These are phyloP conservation scores for Petunia hybrid DNA, from an alignment of 305 asterid genomes.

Conservation along the genomic window DNA sequence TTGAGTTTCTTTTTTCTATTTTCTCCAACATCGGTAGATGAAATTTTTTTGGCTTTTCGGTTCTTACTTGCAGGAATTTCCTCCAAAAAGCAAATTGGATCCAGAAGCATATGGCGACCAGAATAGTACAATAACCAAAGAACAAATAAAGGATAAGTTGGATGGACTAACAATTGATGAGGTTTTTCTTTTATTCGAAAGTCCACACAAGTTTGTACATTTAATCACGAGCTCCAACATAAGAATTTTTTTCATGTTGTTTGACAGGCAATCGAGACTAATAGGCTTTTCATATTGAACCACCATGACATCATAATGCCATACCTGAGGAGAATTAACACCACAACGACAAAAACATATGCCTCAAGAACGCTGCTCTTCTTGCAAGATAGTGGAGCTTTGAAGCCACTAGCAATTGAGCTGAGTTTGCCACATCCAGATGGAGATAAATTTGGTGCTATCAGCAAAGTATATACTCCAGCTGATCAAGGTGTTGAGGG, in stretches of 20 bases:
- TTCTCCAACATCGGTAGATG: no score
- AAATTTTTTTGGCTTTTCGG: no score
- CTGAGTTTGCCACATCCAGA: no score
- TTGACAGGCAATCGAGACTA: slow-evolving; percentile 60
- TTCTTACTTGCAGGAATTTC: slow-evolving; percentile 63
- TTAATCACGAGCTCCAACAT: not conserved
- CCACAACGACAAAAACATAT: slow-evolving; percentile 52
- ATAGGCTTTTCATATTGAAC: slow-evolving; percentile 45
- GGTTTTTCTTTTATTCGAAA: slow-evolving; percentile 44
- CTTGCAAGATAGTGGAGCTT: slow-evolving; percentile 64
- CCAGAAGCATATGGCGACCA: no score
- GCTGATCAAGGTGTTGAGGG: slow-evolving; percentile 23
- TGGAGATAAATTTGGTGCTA: slow-evolving; percentile 42
- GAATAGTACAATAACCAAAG: no score
- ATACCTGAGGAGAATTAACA: slow-evolving; percentile 63
- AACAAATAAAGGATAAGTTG: slow-evolving; percentile 45
- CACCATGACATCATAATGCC: no score
- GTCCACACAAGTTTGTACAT: not conserved
- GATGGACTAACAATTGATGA: slow-evolving; percentile 61
- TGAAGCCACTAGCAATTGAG: slow-evolving; percentile 22
- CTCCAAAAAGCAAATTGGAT: not conserved
- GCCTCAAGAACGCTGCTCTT: slow-evolving; percentile 49
- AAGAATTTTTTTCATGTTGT: not conserved
- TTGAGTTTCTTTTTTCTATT: no score
- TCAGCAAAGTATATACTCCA: slow-evolving; percentile 68